Evolutionary conservation across 805 yeast genomes (phyloP).

Genomic region (Lachancea kluyveri): DNA sequence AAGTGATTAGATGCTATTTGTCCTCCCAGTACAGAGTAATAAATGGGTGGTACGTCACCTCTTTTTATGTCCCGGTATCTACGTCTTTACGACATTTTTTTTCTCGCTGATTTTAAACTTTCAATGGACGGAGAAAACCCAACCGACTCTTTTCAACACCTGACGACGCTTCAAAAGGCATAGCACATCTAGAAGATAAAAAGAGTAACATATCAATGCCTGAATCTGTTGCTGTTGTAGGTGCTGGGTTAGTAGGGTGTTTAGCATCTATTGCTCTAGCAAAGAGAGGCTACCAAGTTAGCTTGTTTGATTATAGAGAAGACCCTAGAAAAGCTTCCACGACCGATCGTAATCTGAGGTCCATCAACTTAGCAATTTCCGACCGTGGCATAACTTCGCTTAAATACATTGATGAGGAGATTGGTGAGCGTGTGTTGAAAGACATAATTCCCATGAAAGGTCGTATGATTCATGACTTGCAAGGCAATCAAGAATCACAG

Average conservation of each 20-base stretch:
- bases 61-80: too few species aligned
- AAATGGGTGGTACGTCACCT: too few species aligned
- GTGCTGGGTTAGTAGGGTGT: conserved; percentile 90
- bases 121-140: too few species aligned
- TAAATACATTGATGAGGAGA: conserved; percentile 48
- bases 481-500: conserved; percentile 63
- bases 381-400: conserved; percentile 75
- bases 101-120: too few species aligned
- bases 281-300: conserved; percentile 64
- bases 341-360: conserved; percentile 41
- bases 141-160: too few species aligned
- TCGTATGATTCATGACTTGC: conserved; percentile 74
- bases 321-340: conserved; percentile 50
- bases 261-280: conserved; percentile 76
- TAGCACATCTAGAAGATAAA: too few species aligned
- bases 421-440: conserved; percentile 50
- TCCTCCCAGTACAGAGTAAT: too few species aligned
- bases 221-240: conserved; percentile 54
- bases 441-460: conserved; percentile 82
- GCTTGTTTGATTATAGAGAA: conserved; percentile 61
- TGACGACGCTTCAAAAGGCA: too few species aligned
- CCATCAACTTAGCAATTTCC: conserved; percentile 86
- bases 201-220: conserved; percentile 5
- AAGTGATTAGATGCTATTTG: too few species aligned
- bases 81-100: too few species aligned